Evolutionary conservation across 768 basidiomycete genomes (phyloP), one percentile per base, ranked within the genome.

Genomic region (Podaxis mareebaensis): DNA sequence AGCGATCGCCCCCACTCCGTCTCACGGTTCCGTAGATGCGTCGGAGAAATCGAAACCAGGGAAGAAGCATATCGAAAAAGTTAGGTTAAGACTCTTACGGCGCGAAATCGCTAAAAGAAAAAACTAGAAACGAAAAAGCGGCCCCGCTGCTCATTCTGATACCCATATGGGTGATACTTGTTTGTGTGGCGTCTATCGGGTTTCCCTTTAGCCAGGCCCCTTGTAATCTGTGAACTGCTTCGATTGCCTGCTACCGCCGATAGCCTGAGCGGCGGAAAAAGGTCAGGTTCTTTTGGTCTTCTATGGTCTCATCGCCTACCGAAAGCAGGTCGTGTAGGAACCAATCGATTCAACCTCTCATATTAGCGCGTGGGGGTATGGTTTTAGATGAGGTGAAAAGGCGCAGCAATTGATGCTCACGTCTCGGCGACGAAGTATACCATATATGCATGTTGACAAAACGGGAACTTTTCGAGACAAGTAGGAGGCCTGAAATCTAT

Each of bases 211-310:
- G 3, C 61, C 61, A 62, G 39, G 52, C n/a, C 52, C 52, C 42
- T 44, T 55, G 53, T 26, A 46, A 30, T 26, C 42, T 54, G 53
- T 44, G 52, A 46, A 26, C 33, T 13, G 48, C 60, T 61, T 61
- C 61, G 42, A 54, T 10, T 40, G 49, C 57, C 48, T 51, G 46
- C 38, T 11, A 49, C 61, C 61, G 54, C 54, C 46, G 61, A 51
- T 57, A 33, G 61, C 36, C 61, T 55, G 54, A 49, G 44, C 53
- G 61, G 61, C 61, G 61, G 53, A 63, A 40, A 56, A 63, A 57
- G 55, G 48, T 24, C 33, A 52, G 15, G 38, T 52, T 52, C 59
- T 17, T 26, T 24, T 40, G 22, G 20, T 17, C 26, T 56, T 30
- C 30, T 20, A 38, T 40, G 20, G 38, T 40, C 59, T 39, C 48